Evolutionary conservation across 2,329 filamentous ascomycete genomes (phyloP), one percentile per base, ranked within the genome.

Genomic region (Hawksworthiomyces lignivorus): DNA sequence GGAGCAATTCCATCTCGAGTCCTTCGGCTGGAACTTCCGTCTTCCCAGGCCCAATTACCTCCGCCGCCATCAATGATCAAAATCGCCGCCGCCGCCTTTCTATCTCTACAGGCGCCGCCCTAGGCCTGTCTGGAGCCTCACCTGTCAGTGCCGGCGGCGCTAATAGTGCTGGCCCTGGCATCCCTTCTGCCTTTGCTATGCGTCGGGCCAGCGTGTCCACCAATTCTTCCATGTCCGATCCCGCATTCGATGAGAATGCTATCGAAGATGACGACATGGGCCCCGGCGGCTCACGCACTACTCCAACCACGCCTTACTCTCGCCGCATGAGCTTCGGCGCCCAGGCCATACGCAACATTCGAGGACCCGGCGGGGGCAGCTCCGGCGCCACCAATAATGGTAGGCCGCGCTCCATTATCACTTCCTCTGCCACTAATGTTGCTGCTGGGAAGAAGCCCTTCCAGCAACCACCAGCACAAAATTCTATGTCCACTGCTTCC

Each of bases 311-410:
- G 11, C 86, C 88, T 26, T 90, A 89, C 58, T 77, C 77, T 46
- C 82, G 89, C 52, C 84, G 89, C 45, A 81, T 95, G 69, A 96
- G 89, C 64, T 94, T 95, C 56, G 89, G 90, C 47, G 83, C 84
- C 47, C 79, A 87, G 60, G 85, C 85, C 50, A 70, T 88, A 62
- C 75, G 80, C 53, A 82, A 80, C 62, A 76, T 85, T 54, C 82
- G 80, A 52, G 67, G 68, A 48, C 65, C 68, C 41, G 64, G 24
- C 24, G 12, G 8, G 24, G 12, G 8, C 24, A 26, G 24, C 24
- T 12, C 24, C 24, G 70, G 71, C 55, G 69, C 68, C 55, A 82
- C 64, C 57, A 34, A 44, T 40, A 77, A 76, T 66, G 79, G 77
- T 79, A 78, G 73, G 71, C 68, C 60, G 54, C 46, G 46, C 38